Conservation (phyloP, 768 basidiomycete species). For the Kwoniella sp. region DNA sequence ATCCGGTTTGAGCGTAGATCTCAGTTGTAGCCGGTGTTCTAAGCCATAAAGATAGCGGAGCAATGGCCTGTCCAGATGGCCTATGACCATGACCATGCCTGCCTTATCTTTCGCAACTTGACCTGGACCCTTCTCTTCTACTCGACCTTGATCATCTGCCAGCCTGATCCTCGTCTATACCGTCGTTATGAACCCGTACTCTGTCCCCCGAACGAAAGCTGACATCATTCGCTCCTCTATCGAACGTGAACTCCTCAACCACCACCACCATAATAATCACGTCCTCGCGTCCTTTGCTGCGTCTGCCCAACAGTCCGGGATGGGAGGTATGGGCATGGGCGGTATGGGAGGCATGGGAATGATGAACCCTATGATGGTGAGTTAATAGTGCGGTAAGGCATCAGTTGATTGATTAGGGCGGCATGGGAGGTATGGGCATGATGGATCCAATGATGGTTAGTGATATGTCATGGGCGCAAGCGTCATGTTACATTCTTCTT, state of each 20-base stretch:
- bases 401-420: conserved; percentile 8
- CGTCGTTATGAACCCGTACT: conserved; percentile 8
- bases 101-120: background rate
- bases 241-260: conserved; percentile 1
- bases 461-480: too few relatives aligned
- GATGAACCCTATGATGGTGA: conserved; percentile 39
- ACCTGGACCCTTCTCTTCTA: background rate
- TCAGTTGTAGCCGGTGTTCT: too few relatives aligned
- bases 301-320: background rate
- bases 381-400: background rate
- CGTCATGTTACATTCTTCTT: too few relatives aligned
- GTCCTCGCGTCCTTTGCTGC: background rate
- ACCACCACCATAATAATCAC: conserved; percentile 3
- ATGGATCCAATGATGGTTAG: conserved; percentile 41
- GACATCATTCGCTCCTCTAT: conserved; percentile 15
- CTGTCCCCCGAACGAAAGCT: conserved; percentile 24
- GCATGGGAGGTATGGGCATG: conserved; percentile 38
- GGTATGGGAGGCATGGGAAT: conserved; percentile 52
- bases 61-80: too few relatives aligned
- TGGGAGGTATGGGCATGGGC: conserved; percentile 26
- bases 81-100: too few relatives aligned
- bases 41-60: too few relatives aligned
- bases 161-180: background rate
- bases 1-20: too few relatives aligned
- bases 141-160: background rate